Evolutionary conservation across 208 protist genomes (phyloP), one percentile per base, ranked within the genome.

Genomic region (Trypanosoma avium): DNA sequence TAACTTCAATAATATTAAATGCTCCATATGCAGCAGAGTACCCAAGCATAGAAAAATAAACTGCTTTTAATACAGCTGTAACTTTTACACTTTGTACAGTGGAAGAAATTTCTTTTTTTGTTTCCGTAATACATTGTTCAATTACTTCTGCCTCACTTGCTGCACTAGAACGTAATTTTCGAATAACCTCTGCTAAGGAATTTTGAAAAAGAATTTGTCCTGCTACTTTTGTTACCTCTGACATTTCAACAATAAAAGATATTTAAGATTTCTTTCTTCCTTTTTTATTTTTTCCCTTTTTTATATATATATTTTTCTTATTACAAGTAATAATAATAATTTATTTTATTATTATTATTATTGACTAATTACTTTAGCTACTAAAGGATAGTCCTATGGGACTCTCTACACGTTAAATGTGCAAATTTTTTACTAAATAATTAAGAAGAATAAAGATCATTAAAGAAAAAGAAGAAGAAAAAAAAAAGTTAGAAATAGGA

Each of bases 41-140:
- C 35, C 98, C 98, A 3, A 99, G 73, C 97, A 99, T 99, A 67
- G 98, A 86, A 42, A 99, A 91, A 73, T 99, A 99, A 15, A 86
- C 97, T 8, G 99, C 84, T 79, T 99, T 99, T 67, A 98, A 86
- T 19, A 99, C 79, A 3, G 97, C 98, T 0, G 76, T 76, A 17
- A 97, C 90, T 65, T 99, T 99, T 8, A 96, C 88, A 13, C 80
- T 81, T 7, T 90, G 81, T 49, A 97, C 82, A 10, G 81, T 66
- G 5, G 82, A 83, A 63, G 80, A 86, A 21, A 99, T 79, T 70
- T 99, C 98, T 49, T 91, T 77, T 53, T 97, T 97, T 29, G 97
- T 99, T 48, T 99, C 97, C 1, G 78, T 65, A 22, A 99, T 82
- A 72, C 70, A 88, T 56, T 81, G 69, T 22, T 90, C 84, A 54